Percentiles rank a stretch among this genome's conserved stretches.
Conservation (phyloP, 2,329 filamentous ascomycete genomes). For the Drechslerella coelobrocha region DNA sequence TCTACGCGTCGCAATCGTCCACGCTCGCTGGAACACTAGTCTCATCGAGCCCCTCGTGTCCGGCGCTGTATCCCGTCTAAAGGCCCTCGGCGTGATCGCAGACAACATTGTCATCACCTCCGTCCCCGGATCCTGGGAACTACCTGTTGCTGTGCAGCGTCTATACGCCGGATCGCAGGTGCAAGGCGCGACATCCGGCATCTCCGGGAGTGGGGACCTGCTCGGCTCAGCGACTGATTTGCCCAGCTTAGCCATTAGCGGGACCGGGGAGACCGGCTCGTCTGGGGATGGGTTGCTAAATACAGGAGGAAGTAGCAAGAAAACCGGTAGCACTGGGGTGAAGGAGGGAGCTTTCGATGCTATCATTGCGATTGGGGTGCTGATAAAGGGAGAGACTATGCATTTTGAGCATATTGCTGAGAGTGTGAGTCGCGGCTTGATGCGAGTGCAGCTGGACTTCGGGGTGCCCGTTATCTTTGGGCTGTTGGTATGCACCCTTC, state of each 20-base stretch:
- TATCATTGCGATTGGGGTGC: slow-evolving; percentile 89
- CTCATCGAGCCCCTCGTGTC: slow-evolving; percentile 86
- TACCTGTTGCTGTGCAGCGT: slow-evolving; percentile 88
- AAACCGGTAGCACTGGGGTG: slow-evolving; percentile 29
- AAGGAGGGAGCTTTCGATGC: slow-evolving; percentile 79
- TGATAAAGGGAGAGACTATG: slow-evolving; percentile 99
- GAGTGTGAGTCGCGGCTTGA: slow-evolving; percentile 85
- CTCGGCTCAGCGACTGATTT: slow-evolving; percentile 65
- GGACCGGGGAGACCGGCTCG: not conserved
- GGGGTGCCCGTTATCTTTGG: slow-evolving; percentile 92
- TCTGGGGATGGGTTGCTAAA: slow-evolving; percentile 10
- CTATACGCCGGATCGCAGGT: slow-evolving; percentile 86
- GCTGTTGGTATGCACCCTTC: slow-evolving; percentile 59
- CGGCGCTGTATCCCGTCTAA: slow-evolving; percentile 79
- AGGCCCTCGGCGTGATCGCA: slow-evolving; percentile 79
- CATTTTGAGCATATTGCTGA: slow-evolving; percentile 99
- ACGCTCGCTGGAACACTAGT: slow-evolving; percentile 90
- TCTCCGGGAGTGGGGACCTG: slow-evolving; percentile 74
- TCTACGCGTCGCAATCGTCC: slow-evolving; percentile 91
- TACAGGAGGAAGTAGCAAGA: slow-evolving; percentile 53
- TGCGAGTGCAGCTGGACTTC: slow-evolving; percentile 89
- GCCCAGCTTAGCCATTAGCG: slow-evolving; percentile 16
- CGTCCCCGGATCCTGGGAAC: slow-evolving; percentile 92
- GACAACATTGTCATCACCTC: slow-evolving; percentile 88
- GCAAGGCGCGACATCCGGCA: slow-evolving; percentile 71